Percentiles rank a stretch among this genome's conserved stretches.
These are phyloP conservation scores for Diaporthe humulicola DNA, from an alignment of 2,329 filamentous ascomycete genomes.

Conservation along the genomic window DNA sequence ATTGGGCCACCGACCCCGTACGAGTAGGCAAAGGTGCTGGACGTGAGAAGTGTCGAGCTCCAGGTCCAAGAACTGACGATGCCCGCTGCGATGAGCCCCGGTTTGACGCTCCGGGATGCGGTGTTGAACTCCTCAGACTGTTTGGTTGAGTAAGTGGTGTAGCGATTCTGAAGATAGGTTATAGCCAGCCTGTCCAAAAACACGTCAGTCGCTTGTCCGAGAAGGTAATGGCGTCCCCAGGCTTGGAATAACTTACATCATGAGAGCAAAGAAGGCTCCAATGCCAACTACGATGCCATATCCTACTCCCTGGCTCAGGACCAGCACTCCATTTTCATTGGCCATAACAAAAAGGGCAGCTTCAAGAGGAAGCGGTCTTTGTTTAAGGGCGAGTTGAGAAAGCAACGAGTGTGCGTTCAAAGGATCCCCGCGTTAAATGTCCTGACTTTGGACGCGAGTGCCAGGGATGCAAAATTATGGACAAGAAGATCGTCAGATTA, in stretches of 20 bases:
- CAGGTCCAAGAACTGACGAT: constrained; percentile 65
- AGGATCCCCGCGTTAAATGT: not conserved
- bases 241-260: constrained; percentile 49
- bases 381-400: not conserved
- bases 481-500: not conserved
- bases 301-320: constrained; percentile 49
- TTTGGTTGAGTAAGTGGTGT: constrained; percentile 54
- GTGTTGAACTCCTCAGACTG: constrained; percentile 63
- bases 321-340: constrained; percentile 27
- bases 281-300: constrained; percentile 66
- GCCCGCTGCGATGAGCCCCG: constrained; percentile 60
- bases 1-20: constrained; percentile 57
- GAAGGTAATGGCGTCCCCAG: not conserved
- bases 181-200: constrained; percentile 46
- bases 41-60: constrained; percentile 59
- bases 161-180: constrained; percentile 57
- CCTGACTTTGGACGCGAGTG: not conserved
- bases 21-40: constrained; percentile 55
- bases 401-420: not conserved
- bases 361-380: not conserved
- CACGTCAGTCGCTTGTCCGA: not conserved
- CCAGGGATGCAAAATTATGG: not conserved
- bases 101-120: constrained; percentile 57
- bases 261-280: constrained; percentile 56
- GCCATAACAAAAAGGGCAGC: constrained; percentile 26